Evolutionary conservation across 306 rosid species (phyloP).

Genomic region (Rosa lucieae): DNA sequence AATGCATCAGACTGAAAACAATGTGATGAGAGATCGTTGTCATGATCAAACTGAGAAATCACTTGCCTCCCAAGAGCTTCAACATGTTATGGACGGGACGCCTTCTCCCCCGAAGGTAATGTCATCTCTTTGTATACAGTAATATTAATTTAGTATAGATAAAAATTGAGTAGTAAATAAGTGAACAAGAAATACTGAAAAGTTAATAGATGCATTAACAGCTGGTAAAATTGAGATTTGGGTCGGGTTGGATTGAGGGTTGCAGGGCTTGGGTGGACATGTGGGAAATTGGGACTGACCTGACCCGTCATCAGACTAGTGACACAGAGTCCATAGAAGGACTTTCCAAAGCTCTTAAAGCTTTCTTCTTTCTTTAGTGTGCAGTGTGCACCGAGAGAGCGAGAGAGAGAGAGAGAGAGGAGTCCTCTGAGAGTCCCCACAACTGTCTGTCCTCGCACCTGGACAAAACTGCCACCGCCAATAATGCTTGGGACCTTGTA

Average conservation of each 20-base stretch:
- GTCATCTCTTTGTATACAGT: neutral
- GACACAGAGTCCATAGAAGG: conserved; percentile 52
- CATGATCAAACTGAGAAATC: neutral
- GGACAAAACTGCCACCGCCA: conserved; percentile 93
- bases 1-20: neutral
- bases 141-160: too few relatives aligned
- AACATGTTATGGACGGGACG: neutral
- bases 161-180: neutral
- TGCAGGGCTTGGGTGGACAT: conserved; percentile 11
- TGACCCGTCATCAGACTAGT: conserved; percentile 38
- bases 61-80: neutral
- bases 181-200: neutral
- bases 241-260: neutral
- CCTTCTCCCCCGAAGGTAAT: too few relatives aligned
- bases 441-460: conserved; percentile 67
- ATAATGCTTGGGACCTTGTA: conserved; percentile 86
- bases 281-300: conserved; percentile 35
- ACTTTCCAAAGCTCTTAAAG: conserved; percentile 43
- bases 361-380: conserved; percentile 18
- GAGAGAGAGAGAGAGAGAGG: neutral
- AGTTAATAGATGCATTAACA: neutral
- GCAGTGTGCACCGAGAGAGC: conserved; percentile 11
- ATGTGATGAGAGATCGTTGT: neutral
- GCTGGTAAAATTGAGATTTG: conserved; percentile 4
- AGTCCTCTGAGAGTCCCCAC: conserved; percentile 60